These are phyloP conservation scores for Scenedesmus sp. DNA, from an alignment of 163 green algal species.

Conservation along the genomic window DNA sequence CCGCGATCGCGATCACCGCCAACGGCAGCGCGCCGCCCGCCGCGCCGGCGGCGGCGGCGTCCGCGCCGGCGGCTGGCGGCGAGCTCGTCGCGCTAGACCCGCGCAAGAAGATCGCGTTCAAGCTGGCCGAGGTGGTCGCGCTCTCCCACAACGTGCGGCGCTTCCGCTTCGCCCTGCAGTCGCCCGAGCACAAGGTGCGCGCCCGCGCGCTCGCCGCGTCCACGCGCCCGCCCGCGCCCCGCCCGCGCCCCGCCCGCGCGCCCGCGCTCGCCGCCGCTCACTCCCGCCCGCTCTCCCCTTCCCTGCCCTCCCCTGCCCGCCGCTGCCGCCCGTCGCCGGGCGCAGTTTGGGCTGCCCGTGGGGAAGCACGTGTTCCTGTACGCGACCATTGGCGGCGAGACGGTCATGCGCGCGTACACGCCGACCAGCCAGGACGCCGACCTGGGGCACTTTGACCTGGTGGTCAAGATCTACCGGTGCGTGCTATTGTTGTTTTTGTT, in stretches of 20 bases:
- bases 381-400: constrained; percentile 81
- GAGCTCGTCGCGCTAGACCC: constrained; percentile 77
- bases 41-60: background rate
- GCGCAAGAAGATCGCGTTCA: constrained; percentile 82
- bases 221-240: too few relatives aligned
- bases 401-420: constrained; percentile 96
- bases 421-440: constrained; percentile 88
- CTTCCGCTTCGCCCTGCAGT: constrained; percentile 95
- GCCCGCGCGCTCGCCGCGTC: background rate
- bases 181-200: constrained; percentile 79
- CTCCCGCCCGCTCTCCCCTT: background rate
- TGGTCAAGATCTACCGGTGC: constrained; percentile 86
- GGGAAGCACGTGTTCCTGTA: constrained; percentile 97
- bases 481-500: too few relatives aligned
- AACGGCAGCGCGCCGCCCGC: constrained; percentile 33
- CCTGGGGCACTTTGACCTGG: constrained; percentile 93
- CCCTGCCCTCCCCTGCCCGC: background rate
- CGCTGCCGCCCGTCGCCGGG: constrained; percentile 10
- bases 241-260: too few relatives aligned
- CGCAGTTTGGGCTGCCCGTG: constrained; percentile 85
- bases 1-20: constrained; percentile 11
- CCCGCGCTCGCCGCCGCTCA: background rate
- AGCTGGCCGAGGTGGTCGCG: constrained; percentile 81
- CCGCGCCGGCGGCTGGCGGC: background rate
- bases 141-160: constrained; percentile 88